Evolutionary conservation across 192 early-diverging fungal species (phyloP), one percentile per base, ranked within the genome.

Genomic region (Endogone sp.): DNA sequence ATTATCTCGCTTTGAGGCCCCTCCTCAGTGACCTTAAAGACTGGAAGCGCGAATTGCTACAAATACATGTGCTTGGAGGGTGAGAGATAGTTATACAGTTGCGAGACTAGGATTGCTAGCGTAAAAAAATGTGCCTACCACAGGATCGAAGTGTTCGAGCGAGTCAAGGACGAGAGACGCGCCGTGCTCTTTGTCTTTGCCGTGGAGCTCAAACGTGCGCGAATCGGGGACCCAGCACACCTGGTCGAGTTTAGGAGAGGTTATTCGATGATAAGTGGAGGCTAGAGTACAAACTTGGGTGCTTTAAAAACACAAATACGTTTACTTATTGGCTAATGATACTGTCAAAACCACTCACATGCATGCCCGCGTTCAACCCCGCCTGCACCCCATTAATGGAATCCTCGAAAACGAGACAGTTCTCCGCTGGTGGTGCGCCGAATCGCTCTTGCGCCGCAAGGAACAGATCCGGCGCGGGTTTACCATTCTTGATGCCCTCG

Each of bases 361-460:
- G 81, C 94, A 97, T 95, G 1, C 79, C 79, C 2, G 97, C 97
- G 70, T 84, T 87, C 21, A 86, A 77, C 4, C 87, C 97, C 2
- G 95, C 95, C 67, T 91, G 64, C 3, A 97, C 87, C 20, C 97
- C 97, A 64, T 86, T 85, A 22, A 81, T 72, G 2, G 94, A 88
- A 66, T 98, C 95, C 75, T 98, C 97, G 89, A 98, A 98, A 26
- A 98, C 95, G 44, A 98, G 82, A 65, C 91, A 91, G 6, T 87
- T 81, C 3, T 80, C 77, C 2, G 79, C 71, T 49, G 75, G 75
- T 24, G 68, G 69, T 62, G 69, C 74, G 37, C 91, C 87, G 20
- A 91, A 60, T 67, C 73, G 74, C 37, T 86, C 65, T 63, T 87
- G 85, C 9, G 92, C 94, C 4, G 81, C 86, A 22, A 90, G 82